These are phyloP conservation scores for Tothia fuscella DNA, from an alignment of 2,329 filamentous ascomycete genomes.

Conservation along the genomic window DNA sequence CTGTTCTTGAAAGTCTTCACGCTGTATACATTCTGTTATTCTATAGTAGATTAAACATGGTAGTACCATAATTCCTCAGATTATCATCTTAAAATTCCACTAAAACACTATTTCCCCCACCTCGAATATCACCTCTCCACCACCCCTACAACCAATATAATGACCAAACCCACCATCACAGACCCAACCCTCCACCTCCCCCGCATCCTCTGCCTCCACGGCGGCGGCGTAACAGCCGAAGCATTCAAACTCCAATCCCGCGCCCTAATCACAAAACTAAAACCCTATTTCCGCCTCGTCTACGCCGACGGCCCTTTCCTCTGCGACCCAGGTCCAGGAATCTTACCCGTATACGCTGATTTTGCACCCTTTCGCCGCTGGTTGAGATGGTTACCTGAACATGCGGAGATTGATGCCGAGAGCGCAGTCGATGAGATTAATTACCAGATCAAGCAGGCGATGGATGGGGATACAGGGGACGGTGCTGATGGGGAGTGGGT, in stretches of 20 bases:
- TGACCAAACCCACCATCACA: too few relatives aligned
- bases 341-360: constrained; percentile 52
- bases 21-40: too few relatives aligned
- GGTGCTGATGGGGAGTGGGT: constrained; percentile 35
- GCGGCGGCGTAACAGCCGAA: constrained; percentile 59
- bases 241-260: constrained; percentile 61
- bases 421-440: constrained; percentile 34
- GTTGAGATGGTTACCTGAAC: constrained; percentile 51
- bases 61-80: too few relatives aligned
- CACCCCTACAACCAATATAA: too few relatives aligned
- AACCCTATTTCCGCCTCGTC: constrained; percentile 53
- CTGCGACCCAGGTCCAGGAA: constrained; percentile 47
- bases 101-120: background rate
- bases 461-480: constrained; percentile 31
- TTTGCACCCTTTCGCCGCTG: constrained; percentile 53
- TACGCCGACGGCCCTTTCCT: constrained; percentile 60
- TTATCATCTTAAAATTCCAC: too few relatives aligned
- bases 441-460: constrained; percentile 33
- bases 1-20: too few relatives aligned
- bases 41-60: too few relatives aligned
- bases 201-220: constrained; percentile 70
- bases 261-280: constrained; percentile 37
- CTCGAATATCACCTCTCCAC: background rate
- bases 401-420: constrained; percentile 41
- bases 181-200: constrained; percentile 33